Evolutionary conservation across 1,284 basidiomycete genomes (phyloP), one percentile per base, ranked within the genome.

Genomic region (Ganoderma multipileum): DNA sequence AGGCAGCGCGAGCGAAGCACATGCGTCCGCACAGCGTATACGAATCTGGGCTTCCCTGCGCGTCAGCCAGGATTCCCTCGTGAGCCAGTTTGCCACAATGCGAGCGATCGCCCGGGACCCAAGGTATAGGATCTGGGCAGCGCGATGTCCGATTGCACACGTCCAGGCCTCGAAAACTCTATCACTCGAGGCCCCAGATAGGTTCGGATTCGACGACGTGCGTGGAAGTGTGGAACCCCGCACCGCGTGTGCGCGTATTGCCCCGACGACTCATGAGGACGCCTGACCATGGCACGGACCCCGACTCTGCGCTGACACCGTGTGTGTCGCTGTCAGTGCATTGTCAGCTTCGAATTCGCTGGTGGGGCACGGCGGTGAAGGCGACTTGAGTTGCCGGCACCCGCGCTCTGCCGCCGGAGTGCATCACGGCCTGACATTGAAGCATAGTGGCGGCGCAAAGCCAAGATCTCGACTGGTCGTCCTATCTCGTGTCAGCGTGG

Each of bases 351-450:
- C 44, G 44, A 23, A 47, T 26, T 59, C 36, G 38, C 12, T 41
- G n/a, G 58, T 41, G 58, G 58, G 18, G 38, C 63, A 16, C 63
- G 38, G 63, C 39, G n/a, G 63, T 20, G 28, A 41, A 38, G 20
- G 63, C 23, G n/a, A 36, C 39, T 63, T 63, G 52, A 33, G 50
- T 42, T 23, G 36, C 63, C 63, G 63, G 63, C 52, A 41, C 23
- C 47, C 6, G 47, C 47, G 47, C 47, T 26, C 47, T 50, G 23
- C 23, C 47, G 23, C 47, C 23, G 23, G 47, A 20, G 20, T 58
- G 20, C 57, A 60, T 62, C 61, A 62, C 8, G 14, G 26, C 42
- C n/a, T 44, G 63, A 42, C 52, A 57, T 42, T 38, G 14, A 36
- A 60, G 18, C 58, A 41, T 60, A 23, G 12, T 60, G 58, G 23